Evolutionary conservation across 371 early-diverging fungal species (phyloP), one percentile per base, ranked within the genome.

Genomic region (Apophysomyces ossiformis): DNA sequence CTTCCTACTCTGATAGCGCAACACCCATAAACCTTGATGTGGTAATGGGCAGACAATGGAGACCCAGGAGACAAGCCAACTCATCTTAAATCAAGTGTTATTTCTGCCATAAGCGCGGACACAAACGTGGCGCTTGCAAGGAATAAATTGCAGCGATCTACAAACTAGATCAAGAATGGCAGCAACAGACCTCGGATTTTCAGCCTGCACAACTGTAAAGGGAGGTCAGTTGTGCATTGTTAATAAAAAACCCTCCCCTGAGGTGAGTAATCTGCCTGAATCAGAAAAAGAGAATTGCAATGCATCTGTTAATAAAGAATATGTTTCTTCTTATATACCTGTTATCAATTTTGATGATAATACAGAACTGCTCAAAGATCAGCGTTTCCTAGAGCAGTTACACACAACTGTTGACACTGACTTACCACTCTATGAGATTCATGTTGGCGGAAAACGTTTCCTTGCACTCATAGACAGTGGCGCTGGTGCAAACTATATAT

Each of bases 391-490:
- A 1, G 8, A 21, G 43, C 8, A 43, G 43, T 1, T 43, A 13
- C 8, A 8, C 1, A 43, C 1, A 2, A 43, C 8, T 43, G 26
- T 5, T 37, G 57, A 18, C 16, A 44, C 47, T 43, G 58, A 18
- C 37, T 37, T 58, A 7, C 65, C 59, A 39, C 50, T 59, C 37
- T 60, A 41, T 32, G 35, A 9, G 8, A 60, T 54, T 26, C 43
- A 37, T 18, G 39, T 45, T 38, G 41, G 60, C 60, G 18, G 60
- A 21, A 36, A 50, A 36, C 7, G 6, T 16, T 6, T 60, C n/a
- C 13, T 36, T 39, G 66, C 54, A 8, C 37, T 66, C 32, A 12
- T 66, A 15, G 66, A 60, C 21, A 54, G 50, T 38, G 66, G 66
- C 7, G 66, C 66, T 9, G 50, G 60, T 9, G 16, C 26, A 0